Evolutionary conservation across 179 eudicot species (phyloP).

Genomic region (Corrigiola litoralis): DNA sequence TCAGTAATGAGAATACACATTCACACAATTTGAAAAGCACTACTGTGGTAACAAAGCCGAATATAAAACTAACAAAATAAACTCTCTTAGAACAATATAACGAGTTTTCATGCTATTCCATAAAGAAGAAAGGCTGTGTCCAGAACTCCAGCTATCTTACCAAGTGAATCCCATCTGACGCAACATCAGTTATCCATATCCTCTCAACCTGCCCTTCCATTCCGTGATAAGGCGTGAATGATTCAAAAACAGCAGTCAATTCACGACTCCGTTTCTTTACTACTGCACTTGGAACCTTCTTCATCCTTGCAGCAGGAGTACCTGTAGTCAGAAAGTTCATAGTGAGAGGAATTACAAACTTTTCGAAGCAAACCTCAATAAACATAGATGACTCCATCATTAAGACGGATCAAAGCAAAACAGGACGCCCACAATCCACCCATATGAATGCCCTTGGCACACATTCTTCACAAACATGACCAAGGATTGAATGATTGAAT

Average conservation of each 20-base stretch:
- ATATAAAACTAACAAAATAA: no score
- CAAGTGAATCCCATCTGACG: slow-evolving; percentile 85
- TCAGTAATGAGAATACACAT: no score
- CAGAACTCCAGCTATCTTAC: slow-evolving; percentile 33
- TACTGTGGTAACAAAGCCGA: no score
- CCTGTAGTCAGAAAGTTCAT: slow-evolving; percentile 37
- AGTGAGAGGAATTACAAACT: not conserved
- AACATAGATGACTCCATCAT: no score
- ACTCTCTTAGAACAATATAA: no score
- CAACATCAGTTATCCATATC: slow-evolving; percentile 91
- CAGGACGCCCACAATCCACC: no score
- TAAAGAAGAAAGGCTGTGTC: not conserved
- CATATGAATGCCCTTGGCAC: no score
- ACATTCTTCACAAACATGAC: no score
- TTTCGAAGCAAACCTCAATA: not conserved
- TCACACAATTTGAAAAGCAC: no score
- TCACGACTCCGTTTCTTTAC: slow-evolving; percentile 99
- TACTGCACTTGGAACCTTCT: slow-evolving; percentile 80
- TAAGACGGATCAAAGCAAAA: no score
- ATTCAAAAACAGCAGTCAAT: slow-evolving; percentile 81
- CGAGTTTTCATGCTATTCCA: not conserved
- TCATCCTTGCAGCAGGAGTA: slow-evolving; percentile 99
- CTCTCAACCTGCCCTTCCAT: slow-evolving; percentile 86
- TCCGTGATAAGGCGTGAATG: slow-evolving; percentile 79
- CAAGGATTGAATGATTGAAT: no score